Conservation (phyloP, 2,329 filamentous ascomycete genomes). For the Dryadomyces quercus-mongolicae region DNA sequence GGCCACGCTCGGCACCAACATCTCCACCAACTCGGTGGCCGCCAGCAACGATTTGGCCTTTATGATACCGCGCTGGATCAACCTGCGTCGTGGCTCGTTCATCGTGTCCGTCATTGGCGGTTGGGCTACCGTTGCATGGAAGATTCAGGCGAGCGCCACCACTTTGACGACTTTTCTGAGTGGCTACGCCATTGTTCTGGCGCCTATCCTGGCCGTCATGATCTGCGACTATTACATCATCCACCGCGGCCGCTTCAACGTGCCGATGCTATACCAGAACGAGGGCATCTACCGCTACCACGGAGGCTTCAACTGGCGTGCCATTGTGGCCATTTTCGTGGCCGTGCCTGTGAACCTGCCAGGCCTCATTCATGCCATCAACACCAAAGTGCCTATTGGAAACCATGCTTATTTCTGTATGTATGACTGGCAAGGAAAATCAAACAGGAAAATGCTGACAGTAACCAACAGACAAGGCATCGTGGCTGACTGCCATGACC, state of each 20-base stretch:
- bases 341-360: constrained; percentile 9
- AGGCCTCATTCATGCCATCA: constrained; percentile 7
- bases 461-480: not conserved
- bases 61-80: constrained; percentile 22
- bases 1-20: constrained; percentile 13
- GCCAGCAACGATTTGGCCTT: constrained; percentile 24
- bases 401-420: constrained; percentile 4
- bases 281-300: constrained; percentile 22
- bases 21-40: constrained; percentile 22
- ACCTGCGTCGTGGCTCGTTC: constrained; percentile 21
- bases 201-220: constrained; percentile 19
- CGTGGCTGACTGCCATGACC: constrained; percentile 2
- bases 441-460: not conserved
- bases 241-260: constrained; percentile 20
- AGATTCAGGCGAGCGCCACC: constrained; percentile 12
- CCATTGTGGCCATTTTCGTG: constrained; percentile 2
- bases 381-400: not conserved
- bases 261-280: constrained; percentile 24
- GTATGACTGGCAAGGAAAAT: not conserved
- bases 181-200: constrained; percentile 14
- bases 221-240: constrained; percentile 26
- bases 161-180: constrained; percentile 12
- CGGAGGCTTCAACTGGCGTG: constrained; percentile 13
- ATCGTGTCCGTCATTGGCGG: constrained; percentile 11
- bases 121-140: constrained; percentile 17